Conservation (phyloP, 2,329 filamentous ascomycete genomes). For the Tolypocladium tropicale region DNA sequence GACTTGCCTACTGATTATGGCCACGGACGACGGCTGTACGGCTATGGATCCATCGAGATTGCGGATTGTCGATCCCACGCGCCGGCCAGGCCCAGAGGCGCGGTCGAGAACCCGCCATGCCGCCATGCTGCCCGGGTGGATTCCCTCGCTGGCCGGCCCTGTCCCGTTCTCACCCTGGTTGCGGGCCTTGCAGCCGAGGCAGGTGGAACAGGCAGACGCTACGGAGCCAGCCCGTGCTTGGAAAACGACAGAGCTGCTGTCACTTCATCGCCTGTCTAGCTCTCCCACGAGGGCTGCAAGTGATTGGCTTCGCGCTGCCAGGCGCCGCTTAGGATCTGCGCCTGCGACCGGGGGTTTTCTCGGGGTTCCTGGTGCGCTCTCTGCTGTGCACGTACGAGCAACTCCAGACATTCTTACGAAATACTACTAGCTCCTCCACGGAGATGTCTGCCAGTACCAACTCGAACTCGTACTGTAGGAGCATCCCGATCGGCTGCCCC, state of each 20-base stretch:
- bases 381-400: too few relatives aligned
- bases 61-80: not conserved
- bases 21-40: not conserved
- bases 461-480: too few relatives aligned
- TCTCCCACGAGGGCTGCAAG: not conserved
- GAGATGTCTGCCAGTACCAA: too few relatives aligned
- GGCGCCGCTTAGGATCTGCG: not conserved
- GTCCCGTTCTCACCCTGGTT: not conserved
- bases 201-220: not conserved
- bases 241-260: not conserved
- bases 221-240: not conserved
- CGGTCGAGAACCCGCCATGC: not conserved
- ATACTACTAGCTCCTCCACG: too few relatives aligned
- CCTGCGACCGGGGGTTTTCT: not conserved
- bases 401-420: too few relatives aligned
- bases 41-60: not conserved
- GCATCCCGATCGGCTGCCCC: too few relatives aligned
- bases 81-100: not conserved
- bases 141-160: not conserved
- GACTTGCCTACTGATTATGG: not conserved
- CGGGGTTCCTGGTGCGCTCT: not conserved
- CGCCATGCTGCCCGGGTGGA: too few relatives aligned
- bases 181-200: not conserved
- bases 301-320: not conserved
- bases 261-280: not conserved